Conservation (phyloP, 2,329 filamentous ascomycete genomes). For the Hypoxylon sp. region DNA sequence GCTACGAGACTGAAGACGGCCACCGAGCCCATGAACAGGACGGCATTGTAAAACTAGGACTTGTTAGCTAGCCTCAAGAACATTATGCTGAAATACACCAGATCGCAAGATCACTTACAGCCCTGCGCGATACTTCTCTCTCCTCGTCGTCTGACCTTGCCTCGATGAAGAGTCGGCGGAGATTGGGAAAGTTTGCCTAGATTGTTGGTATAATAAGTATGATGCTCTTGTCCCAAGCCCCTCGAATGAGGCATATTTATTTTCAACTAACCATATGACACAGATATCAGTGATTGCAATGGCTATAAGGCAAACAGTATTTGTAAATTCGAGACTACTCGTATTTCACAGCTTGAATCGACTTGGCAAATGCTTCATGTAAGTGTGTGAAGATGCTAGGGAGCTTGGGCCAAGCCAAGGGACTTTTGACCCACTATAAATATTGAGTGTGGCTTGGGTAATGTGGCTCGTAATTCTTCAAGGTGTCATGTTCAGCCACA, state of each 20-base stretch:
- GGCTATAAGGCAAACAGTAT: neutral
- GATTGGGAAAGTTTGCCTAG: constrained; percentile 87
- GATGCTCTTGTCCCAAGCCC: neutral
- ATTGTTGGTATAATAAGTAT: constrained; percentile 1
- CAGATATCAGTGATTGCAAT: neutral
- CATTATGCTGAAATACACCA: neutral
- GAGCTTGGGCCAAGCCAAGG: constrained; percentile 12
- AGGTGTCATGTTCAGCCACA: constrained; percentile 7
- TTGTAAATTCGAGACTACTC: neutral
- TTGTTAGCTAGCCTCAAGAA: constrained; percentile 28
- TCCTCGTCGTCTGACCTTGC: constrained; percentile 94
- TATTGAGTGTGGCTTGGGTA: neutral
- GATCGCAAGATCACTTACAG: constrained; percentile 70
- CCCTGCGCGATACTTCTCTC: constrained; percentile 92
- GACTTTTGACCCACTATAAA: neutral
- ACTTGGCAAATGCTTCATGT: neutral
- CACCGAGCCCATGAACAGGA: constrained; percentile 96
- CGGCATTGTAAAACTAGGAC: constrained; percentile 94
- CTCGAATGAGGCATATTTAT: neutral
- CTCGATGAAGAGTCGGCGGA: constrained; percentile 96
- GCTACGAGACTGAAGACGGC: constrained; percentile 94
- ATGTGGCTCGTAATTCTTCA: constrained; percentile 1
- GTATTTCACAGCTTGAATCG: neutral
- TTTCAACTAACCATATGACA: constrained; percentile 34
- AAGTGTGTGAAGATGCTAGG: neutral